Conservation (phyloP, 768 basidiomycete species). For the Tulasnella sp. region DNA sequence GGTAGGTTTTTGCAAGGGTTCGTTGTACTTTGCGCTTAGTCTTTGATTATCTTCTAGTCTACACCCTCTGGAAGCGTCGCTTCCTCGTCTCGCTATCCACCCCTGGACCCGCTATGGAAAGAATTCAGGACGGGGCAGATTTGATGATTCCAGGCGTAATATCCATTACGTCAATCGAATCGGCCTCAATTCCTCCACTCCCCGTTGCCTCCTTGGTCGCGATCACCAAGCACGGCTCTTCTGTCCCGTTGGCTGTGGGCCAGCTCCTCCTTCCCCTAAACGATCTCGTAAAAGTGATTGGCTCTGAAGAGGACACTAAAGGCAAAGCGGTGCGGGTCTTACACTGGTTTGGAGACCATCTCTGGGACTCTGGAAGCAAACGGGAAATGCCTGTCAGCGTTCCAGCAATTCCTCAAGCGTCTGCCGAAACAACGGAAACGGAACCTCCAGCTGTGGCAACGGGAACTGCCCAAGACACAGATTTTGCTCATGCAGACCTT, state of each 20-base stretch:
- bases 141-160: constrained; percentile 73
- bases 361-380: constrained; percentile 72
- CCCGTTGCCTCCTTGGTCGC: constrained; percentile 52
- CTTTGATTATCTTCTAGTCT: constrained; percentile 42
- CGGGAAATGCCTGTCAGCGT: constrained; percentile 47
- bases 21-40: constrained; percentile 5
- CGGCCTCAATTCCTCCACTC: constrained; percentile 14
- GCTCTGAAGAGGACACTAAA: constrained; percentile 45
- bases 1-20: constrained; percentile 35
- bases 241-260: constrained; percentile 71
- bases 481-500: not conserved
- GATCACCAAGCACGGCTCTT: constrained; percentile 51
- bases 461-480: not conserved
- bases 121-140: constrained; percentile 75
- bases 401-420: not conserved
- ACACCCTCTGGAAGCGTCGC: constrained; percentile 73
- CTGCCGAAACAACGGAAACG: not conserved
- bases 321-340: constrained; percentile 73
- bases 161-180: constrained; percentile 45
- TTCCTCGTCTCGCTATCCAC: constrained; percentile 70
- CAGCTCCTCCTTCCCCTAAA: constrained; percentile 57
- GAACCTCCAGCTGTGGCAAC: not conserved
- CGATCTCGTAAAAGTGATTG: constrained; percentile 37
- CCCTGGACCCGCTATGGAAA: constrained; percentile 63
- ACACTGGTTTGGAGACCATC: constrained; percentile 71